phyloP scores from a whole-genome alignment of 2,329 filamentous ascomycete genomes.

The Clonostachys solani region DNA sequence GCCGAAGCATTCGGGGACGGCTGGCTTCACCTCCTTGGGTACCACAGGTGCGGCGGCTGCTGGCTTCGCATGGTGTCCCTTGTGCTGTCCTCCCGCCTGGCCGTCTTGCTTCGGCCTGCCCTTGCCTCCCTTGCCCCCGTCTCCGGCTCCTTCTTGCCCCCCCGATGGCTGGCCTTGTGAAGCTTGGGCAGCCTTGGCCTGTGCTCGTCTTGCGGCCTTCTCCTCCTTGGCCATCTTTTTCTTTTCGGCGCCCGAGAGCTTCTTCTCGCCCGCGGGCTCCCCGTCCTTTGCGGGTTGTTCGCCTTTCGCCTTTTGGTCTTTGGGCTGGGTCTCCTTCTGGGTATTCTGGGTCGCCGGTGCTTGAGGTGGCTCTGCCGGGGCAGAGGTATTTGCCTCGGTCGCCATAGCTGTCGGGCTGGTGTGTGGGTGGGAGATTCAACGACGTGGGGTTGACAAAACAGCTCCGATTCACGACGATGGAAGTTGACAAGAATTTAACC shows the following conservation, averaged over 20 bases:
- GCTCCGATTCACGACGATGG: no score
- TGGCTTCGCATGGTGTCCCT: conserved; percentile 17
- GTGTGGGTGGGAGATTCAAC: no score
- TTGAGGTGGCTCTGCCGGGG: background rate
- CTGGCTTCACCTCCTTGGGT: conserved; percentile 50
- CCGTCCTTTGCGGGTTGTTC: conserved; percentile 5
- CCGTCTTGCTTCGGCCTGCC: conserved; percentile 42
- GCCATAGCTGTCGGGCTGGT: background rate
- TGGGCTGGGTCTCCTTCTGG: conserved; percentile 1
- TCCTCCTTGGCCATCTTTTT: conserved; percentile 90
- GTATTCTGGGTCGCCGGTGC: conserved; percentile 1
- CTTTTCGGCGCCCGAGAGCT: conserved; percentile 71
- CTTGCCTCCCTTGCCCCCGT: conserved; percentile 41
- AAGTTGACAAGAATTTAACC: no score
- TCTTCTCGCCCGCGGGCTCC: conserved; percentile 33
- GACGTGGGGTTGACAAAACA: no score
- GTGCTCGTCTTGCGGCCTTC: conserved; percentile 80
- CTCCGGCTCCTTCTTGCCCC: conserved; percentile 18
- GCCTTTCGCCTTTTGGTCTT: background rate
- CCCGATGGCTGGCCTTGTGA: conserved; percentile 25
- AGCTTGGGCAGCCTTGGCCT: conserved; percentile 55
- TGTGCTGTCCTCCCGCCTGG: background rate
- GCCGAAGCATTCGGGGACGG: conserved; percentile 70
- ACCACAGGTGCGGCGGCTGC: conserved; percentile 24
- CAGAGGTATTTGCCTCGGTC: conserved; percentile 1